Conservation (phyloP, 352 stramenopile species). For the Thraustochytrium striatum region DNA sequence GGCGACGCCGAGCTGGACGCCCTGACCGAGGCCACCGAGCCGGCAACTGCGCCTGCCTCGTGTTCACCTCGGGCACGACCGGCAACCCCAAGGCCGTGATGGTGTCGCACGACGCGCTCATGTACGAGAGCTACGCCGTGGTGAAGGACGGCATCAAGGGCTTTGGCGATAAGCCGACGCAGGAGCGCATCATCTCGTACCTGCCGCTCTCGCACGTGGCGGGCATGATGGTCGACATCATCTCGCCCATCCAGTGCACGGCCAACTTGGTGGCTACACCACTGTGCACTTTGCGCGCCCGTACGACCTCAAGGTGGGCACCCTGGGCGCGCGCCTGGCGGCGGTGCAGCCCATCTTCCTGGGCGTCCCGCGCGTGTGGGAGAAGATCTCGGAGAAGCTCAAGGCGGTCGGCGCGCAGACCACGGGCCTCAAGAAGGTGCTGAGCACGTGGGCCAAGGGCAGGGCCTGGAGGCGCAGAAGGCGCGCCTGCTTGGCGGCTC, state of each 20-base stretch:
- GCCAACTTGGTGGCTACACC: constrained; percentile 41
- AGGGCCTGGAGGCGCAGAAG: constrained; percentile 42
- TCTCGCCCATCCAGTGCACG: constrained; percentile 57
- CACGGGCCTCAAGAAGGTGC: constrained; percentile 57
- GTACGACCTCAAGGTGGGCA: constrained; percentile 76
- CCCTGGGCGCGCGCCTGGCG: constrained; percentile 72
- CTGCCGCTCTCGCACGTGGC: constrained; percentile 80
- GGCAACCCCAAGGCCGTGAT: constrained; percentile 84
- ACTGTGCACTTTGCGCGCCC: constrained; percentile 78
- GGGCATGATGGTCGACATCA: constrained; percentile 79
- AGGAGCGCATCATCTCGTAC: constrained; percentile 76
- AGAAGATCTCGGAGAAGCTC: constrained; percentile 86
- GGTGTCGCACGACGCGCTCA: constrained; percentile 81
- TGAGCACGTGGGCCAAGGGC: constrained; percentile 60
- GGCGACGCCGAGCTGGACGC: constrained; percentile 55
- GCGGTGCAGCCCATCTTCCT: constrained; percentile 75
- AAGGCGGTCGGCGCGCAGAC: constrained; percentile 51
- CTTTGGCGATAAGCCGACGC: neutral
- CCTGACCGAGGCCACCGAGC: constrained; percentile 67
- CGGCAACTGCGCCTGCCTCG: constrained; percentile 75
- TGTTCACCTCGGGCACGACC: constrained; percentile 83
- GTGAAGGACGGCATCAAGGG: constrained; percentile 52
- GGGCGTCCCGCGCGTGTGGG: constrained; percentile 79
- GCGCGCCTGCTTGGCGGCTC: constrained; percentile 20
- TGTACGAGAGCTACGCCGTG: constrained; percentile 56